These are phyloP conservation scores for Globisporangium alternatum DNA, from an alignment of 352 stramenopile species.

Conservation along the genomic window DNA sequence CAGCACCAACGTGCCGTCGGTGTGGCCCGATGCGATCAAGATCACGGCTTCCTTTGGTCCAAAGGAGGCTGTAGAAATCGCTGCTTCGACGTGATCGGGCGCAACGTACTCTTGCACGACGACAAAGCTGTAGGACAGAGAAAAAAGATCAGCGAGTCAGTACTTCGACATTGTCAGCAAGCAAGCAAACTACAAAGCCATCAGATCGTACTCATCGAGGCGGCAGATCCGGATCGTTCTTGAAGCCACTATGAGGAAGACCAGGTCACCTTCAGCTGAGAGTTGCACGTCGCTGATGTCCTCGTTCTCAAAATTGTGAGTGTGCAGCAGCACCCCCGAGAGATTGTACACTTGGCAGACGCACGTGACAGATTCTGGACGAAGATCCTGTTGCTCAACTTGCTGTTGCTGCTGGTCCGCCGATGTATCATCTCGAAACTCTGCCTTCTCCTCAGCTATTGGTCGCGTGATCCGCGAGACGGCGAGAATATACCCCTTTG, in stretches of 20 bases:
- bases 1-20: constrained; percentile 71
- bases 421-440: not conserved
- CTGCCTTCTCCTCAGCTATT: not conserved
- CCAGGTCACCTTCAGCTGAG: constrained; percentile 64
- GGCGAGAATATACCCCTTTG: constrained; percentile 62
- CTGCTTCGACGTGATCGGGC: constrained; percentile 21
- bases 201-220: constrained; percentile 70
- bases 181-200: not conserved
- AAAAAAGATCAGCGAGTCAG: constrained; percentile 1
- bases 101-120: constrained; percentile 72
- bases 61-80: constrained; percentile 62
- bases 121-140: constrained; percentile 42
- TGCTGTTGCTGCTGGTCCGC: not conserved
- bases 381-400: not conserved
- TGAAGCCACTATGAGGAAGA: constrained; percentile 58
- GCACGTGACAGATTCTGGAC: constrained; percentile 18
- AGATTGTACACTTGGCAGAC: constrained; percentile 70
- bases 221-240: constrained; percentile 62
- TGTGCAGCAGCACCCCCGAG: constrained; percentile 50
- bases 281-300: constrained; percentile 47
- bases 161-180: not conserved
- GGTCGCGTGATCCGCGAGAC: constrained; percentile 26
- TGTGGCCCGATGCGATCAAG: constrained; percentile 59
- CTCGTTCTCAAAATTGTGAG: constrained; percentile 44
- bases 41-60: constrained; percentile 80